Evolutionary conservation across 2,329 filamentous ascomycete species (phyloP), one percentile per base, ranked within the genome.

Genomic region (Arthrobotrys iridis): DNA sequence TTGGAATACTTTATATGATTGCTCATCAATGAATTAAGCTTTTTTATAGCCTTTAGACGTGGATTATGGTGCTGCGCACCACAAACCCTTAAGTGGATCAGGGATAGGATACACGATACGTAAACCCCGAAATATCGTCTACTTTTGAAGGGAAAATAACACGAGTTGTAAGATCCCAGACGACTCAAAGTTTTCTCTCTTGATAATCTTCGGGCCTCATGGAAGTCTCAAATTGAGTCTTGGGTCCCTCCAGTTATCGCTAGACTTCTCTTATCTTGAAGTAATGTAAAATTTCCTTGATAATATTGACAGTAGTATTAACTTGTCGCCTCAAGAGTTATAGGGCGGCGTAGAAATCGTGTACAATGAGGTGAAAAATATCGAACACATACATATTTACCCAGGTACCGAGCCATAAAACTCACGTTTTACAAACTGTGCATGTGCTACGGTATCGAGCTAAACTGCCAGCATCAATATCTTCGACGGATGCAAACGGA

Each of bases 401-500:
- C n/a, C n/a, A n/a, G n/a, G n/a, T n/a, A n/a, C n/a, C 81, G 45
- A 81, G 82, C 35, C 82, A 83, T 64, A 82, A 82, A 18, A 83
- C 82, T 13, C 82, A 83, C 77, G 80, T 81, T 66, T 79, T 82
- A 6, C 82, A 81, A 35, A 83, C 81, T 43, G 80, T 82, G 28
- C 13, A 22, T 35, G 7, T 11, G 11, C 62, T 22, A 46, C 80
- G 78, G 83, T 83, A 6, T 13, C 76, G 35, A 68, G 79, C 78
- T 67, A 68, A 55, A 50, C 64, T 18, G 37, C 55, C 2, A 52
- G 80, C 78, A 83, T 83, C 6, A 82, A 79, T 67, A 82, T 81
- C 37, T 77, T 81, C 18, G 78, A 81, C 5, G 82, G 82, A 40
- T 82, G 80, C 77, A 81, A 83, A 78, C 84, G 81, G 81, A 85